A percentile compares a stretch with the other conserved stretches of the same genome.
Evolutionary conservation across 805 yeast species (phyloP).

Genomic region (Candida silvicultrix): DNA sequence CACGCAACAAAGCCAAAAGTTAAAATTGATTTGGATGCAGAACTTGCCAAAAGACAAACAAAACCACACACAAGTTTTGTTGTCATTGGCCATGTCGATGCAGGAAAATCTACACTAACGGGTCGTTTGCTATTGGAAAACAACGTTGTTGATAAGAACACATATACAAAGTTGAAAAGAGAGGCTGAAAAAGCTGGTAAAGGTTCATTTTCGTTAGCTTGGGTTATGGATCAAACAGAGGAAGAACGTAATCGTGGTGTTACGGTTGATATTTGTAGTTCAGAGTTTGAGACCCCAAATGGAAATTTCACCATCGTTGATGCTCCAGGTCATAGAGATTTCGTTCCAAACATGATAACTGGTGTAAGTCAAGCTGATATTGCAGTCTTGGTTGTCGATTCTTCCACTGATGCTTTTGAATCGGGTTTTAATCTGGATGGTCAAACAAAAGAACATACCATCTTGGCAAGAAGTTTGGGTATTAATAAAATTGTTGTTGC

Average conservation of each 20-base stretch:
- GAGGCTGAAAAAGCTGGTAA: conserved; percentile 97
- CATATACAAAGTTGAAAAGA: conserved; percentile 94
- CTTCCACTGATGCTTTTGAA: conserved; percentile 93
- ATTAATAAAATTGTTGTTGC: conserved; percentile 84
- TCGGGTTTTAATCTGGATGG: conserved; percentile 94
- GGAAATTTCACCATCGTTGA: conserved; percentile 87
- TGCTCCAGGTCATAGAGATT: conserved; percentile 96
- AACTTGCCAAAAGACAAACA: conserved; percentile 61
- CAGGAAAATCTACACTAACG: conserved; percentile 96
- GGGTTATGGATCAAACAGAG: conserved; percentile 94
- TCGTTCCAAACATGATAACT: conserved; percentile 93
- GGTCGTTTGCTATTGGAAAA: conserved; percentile 97
- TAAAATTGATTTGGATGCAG: conserved; percentile 22
- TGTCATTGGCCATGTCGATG: conserved; percentile 99
- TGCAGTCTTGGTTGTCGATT: conserved; percentile 85
- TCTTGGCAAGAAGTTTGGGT: conserved; percentile 85
- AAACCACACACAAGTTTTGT: conserved; percentile 97
- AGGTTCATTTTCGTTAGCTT: conserved; percentile 97
- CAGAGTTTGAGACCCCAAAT: conserved; percentile 91
- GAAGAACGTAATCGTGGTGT: conserved; percentile 98
- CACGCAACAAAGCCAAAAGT: conserved; percentile 14
- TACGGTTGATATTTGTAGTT: conserved; percentile 89
- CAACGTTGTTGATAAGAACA: conserved; percentile 95
- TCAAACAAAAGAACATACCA: conserved; percentile 94
- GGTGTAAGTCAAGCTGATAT: conserved; percentile 94